These are phyloP conservation scores for Calonectria leucothoes DNA, from an alignment of 2,329 filamentous ascomycete genomes.

Conservation along the genomic window DNA sequence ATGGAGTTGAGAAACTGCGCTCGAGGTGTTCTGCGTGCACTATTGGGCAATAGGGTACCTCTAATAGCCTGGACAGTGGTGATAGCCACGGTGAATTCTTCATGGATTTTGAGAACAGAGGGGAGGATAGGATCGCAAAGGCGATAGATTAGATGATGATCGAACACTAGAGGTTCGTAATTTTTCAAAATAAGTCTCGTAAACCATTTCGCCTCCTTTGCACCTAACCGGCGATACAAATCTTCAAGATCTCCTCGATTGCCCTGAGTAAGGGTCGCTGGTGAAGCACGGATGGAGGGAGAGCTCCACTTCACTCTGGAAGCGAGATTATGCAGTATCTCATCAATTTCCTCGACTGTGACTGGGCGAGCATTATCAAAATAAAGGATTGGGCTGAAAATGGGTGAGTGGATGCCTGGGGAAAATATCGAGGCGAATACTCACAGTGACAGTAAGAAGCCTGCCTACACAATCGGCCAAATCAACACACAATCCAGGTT, in stretches of 20 bases:
- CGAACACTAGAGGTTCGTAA: conserved; percentile 74
- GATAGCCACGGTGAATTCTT: conserved; percentile 73
- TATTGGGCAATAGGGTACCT: conserved; percentile 33
- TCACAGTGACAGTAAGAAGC: conserved; percentile 70
- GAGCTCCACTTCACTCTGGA: conserved; percentile 78
- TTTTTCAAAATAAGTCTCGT: conserved; percentile 83
- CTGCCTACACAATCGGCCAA: conserved; percentile 78
- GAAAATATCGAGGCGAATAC: conserved; percentile 34
- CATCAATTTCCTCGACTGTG: conserved; percentile 79
- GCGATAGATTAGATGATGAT: conserved; percentile 65
- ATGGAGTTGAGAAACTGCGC: conserved; percentile 47
- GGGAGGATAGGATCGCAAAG: conserved; percentile 78
- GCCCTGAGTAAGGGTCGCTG: conserved; percentile 33
- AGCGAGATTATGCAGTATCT: conserved; percentile 73
- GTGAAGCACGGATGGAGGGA: conserved; percentile 62
- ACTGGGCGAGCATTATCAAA: conserved; percentile 54
- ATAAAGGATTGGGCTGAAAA: conserved; percentile 57
- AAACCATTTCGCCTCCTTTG: conserved; percentile 87
- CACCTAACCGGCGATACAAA: conserved; percentile 70
- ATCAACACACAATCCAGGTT: conserved; percentile 69
- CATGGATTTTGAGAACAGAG: conserved; percentile 75
- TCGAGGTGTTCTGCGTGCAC: conserved; percentile 16
- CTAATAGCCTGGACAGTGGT: conserved; percentile 58
- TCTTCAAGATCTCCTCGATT: conserved; percentile 61
- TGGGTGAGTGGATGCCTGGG: not conserved